phyloP scores from a whole-genome alignment of 2,329 filamentous ascomycete genomes.

The Aureobasidium namibiae region DNA sequence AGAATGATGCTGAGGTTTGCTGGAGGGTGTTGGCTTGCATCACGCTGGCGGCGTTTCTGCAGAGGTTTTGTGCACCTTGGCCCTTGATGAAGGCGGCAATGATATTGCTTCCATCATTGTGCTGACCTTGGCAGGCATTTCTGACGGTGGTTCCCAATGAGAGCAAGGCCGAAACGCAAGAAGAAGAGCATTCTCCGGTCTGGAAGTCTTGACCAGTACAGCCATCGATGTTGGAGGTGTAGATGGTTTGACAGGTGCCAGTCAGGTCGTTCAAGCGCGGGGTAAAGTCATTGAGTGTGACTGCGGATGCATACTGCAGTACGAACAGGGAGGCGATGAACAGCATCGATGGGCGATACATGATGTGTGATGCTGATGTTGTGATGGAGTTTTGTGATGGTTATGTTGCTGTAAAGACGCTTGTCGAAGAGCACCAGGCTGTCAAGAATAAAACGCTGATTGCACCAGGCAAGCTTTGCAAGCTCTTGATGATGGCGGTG shows the following conservation, averaged over 20 bases:
- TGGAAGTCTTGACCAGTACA: slow-evolving; percentile 35
- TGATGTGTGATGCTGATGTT: not conserved
- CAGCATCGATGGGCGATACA: not conserved
- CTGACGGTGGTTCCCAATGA: slow-evolving; percentile 28
- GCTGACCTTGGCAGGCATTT: slow-evolving; percentile 26
- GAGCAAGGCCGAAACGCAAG: slow-evolving; percentile 34
- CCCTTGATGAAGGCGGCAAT: slow-evolving; percentile 35
- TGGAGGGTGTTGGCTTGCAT: not conserved
- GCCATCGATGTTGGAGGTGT: slow-evolving; percentile 32
- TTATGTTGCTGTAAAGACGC: not conserved
- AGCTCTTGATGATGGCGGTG: slow-evolving; percentile 4
- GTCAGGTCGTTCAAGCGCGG: slow-evolving; percentile 34
- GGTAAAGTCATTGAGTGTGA: slow-evolving; percentile 38
- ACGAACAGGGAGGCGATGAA: slow-evolving; percentile 13
- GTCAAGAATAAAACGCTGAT: not conserved
- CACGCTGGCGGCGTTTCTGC: slow-evolving; percentile 24
- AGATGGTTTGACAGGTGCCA: slow-evolving; percentile 30
- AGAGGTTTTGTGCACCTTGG: slow-evolving; percentile 31
- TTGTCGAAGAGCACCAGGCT: not conserved
- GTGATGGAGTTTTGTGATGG: not conserved
- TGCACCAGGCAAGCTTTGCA: slow-evolving; percentile 6
- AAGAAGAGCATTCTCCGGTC: slow-evolving; percentile 23
- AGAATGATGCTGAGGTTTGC: slow-evolving; percentile 8
- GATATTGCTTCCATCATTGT: slow-evolving; percentile 29
- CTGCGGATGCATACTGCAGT: slow-evolving; percentile 21